phyloP scores from a whole-genome alignment of 768 basidiomycete genomes.

The Mycena leptocephala region DNA sequence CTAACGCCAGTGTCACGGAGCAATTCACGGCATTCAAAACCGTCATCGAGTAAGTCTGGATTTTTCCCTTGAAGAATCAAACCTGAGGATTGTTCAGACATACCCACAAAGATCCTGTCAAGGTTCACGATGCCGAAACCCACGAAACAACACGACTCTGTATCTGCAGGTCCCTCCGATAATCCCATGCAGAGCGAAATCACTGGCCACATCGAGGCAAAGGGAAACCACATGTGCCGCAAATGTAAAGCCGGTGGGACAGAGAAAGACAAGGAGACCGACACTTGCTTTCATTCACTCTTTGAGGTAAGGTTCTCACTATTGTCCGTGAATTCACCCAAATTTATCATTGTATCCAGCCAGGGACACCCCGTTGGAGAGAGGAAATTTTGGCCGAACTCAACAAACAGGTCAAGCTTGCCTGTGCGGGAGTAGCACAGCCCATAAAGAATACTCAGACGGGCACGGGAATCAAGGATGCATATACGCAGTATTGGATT shows the following conservation, averaged over 20 bases:
- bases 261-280: neutral
- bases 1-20: constrained; percentile 52
- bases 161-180: constrained; percentile 50
- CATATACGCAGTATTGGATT: constrained; percentile 56
- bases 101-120: constrained; percentile 1
- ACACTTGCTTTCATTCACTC: neutral
- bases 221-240: constrained; percentile 1
- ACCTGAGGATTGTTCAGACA: constrained; percentile 4
- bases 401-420: constrained; percentile 47
- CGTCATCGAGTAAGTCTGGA: constrained; percentile 24
- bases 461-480: constrained; percentile 56
- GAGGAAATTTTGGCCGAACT: constrained; percentile 40
- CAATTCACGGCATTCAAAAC: constrained; percentile 54
- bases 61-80: constrained; percentile 24
- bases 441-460: constrained; percentile 48
- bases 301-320: neutral
- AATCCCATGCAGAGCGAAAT: constrained; percentile 56
- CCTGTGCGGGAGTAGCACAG: constrained; percentile 49
- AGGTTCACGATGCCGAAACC: constrained; percentile 26
- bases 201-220: constrained; percentile 37
- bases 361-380: constrained; percentile 41
- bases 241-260: constrained; percentile 5
- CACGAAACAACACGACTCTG: neutral
- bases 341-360: constrained; percentile 46
- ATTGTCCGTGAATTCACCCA: no score